Conservation (phyloP, 2,329 filamentous ascomycete genomes). For the Dothideomycetes sp. region DNA sequence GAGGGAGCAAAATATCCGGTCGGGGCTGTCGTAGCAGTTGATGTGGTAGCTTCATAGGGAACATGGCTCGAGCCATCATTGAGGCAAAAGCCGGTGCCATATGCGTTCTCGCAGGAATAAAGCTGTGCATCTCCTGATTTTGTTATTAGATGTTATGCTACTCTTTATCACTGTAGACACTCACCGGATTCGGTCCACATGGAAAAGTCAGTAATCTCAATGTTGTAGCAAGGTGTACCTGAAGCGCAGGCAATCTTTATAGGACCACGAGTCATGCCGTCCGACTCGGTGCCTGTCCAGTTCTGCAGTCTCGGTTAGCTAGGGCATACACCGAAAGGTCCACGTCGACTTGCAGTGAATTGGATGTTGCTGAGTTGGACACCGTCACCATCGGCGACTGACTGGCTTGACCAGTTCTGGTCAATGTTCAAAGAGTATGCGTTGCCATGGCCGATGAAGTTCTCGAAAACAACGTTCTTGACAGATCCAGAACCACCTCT, state of each 20-base stretch:
- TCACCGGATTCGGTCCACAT: slow-evolving; percentile 44
- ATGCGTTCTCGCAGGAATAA: slow-evolving; percentile 43
- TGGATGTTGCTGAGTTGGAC: slow-evolving; percentile 46
- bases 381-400: slow-evolving; percentile 37
- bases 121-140: slow-evolving; percentile 20
- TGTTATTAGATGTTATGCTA: neutral
- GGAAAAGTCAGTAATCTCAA: slow-evolving; percentile 42
- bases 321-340: neutral
- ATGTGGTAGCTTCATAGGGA: slow-evolving; percentile 27
- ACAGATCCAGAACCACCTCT: slow-evolving; percentile 49
- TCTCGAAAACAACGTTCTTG: slow-evolving; percentile 43
- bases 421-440: slow-evolving; percentile 51
- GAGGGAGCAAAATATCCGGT: slow-evolving; percentile 30
- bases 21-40: slow-evolving; percentile 29
- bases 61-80: slow-evolving; percentile 22
- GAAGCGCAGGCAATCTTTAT: slow-evolving; percentile 45
- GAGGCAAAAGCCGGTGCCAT: slow-evolving; percentile 41
- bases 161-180: slow-evolving; percentile 12
- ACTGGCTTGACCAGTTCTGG: slow-evolving; percentile 43
- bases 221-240: slow-evolving; percentile 43
- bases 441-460: slow-evolving; percentile 53
- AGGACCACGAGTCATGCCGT: slow-evolving; percentile 44
- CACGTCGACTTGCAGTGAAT: slow-evolving; percentile 27
- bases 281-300: slow-evolving; percentile 46
- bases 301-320: slow-evolving; percentile 24